Evolutionary conservation across 495 filamentous ascomycete genomes (phyloP).

Genomic region (Talaromyces stipitatus): DNA sequence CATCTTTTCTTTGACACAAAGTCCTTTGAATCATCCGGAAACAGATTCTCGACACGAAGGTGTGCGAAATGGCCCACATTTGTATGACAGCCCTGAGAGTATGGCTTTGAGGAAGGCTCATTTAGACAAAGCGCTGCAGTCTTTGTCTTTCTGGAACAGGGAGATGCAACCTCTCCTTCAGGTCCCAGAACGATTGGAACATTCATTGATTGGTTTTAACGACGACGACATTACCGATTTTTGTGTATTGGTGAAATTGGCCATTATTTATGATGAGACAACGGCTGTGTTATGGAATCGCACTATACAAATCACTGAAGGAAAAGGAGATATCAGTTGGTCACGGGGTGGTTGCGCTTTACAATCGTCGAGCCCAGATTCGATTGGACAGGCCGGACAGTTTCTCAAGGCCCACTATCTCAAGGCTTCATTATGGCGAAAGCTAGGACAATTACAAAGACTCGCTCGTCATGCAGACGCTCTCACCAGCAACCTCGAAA

Average conservation of each 20-base stretch:
- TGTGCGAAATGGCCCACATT: background rate
- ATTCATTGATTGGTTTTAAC: background rate
- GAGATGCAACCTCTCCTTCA: background rate
- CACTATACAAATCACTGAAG: background rate
- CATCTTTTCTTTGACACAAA: background rate
- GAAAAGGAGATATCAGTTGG: background rate
- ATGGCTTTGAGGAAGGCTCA: background rate
- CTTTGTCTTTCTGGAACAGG: no score
- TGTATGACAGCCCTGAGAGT: background rate
- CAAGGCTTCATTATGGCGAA: background rate
- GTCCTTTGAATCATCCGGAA: background rate
- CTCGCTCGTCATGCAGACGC: background rate
- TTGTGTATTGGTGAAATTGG: background rate
- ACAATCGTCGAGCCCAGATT: background rate
- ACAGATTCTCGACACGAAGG: background rate
- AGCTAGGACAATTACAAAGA: background rate
- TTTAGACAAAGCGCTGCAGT: background rate
- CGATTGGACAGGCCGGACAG: background rate
- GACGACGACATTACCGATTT: background rate
- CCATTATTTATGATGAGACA: background rate
- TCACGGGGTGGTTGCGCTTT: background rate
- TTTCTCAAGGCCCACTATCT: background rate
- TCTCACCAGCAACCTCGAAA: background rate
- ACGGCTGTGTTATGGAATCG: background rate
- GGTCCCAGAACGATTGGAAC: background rate